phyloP scores from a whole-genome alignment of 202 grass and related monocot species.

The Schoenoplectus triqueter region DNA sequence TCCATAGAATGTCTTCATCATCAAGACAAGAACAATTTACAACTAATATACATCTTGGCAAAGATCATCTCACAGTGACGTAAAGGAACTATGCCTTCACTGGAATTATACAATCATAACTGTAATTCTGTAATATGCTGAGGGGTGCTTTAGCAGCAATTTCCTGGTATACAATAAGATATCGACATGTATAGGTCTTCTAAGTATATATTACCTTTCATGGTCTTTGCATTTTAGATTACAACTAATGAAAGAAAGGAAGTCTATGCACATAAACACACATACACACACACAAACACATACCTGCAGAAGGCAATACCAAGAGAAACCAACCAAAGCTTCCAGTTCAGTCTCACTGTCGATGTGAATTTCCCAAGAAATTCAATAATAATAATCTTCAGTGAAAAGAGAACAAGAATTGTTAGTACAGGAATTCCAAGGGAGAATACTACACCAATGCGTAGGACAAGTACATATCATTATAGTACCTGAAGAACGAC shows the following conservation, averaged over 20 bases:
- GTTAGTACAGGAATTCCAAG: conserved; percentile 25
- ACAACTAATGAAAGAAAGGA: not conserved
- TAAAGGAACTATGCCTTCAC: not conserved
- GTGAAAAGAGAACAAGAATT: conserved; percentile 26
- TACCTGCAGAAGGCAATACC: conserved; percentile 72
- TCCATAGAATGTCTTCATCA: not conserved
- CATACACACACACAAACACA: conserved; percentile 16
- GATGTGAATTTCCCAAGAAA: conserved; percentile 89
- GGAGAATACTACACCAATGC: not conserved
- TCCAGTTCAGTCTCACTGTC: conserved; percentile 77
- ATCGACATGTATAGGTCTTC: not conserved
- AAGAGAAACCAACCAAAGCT: conserved; percentile 83
- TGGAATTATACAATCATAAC: not conserved
- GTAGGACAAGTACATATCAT: conserved; percentile 6
- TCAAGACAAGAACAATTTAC: not conserved
- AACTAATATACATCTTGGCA: not conserved
- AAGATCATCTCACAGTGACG: not conserved
- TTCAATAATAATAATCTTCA: conserved; percentile 80
- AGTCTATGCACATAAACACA: not conserved
- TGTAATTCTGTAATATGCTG: not conserved
- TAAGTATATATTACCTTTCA: not conserved
- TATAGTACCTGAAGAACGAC: conserved; percentile 74
- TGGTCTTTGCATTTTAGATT: not conserved
- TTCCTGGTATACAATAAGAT: not conserved
- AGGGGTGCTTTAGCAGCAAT: not conserved